Conservation (phyloP, 352 stramenopile species). For the Detonula confervacea region DNA sequence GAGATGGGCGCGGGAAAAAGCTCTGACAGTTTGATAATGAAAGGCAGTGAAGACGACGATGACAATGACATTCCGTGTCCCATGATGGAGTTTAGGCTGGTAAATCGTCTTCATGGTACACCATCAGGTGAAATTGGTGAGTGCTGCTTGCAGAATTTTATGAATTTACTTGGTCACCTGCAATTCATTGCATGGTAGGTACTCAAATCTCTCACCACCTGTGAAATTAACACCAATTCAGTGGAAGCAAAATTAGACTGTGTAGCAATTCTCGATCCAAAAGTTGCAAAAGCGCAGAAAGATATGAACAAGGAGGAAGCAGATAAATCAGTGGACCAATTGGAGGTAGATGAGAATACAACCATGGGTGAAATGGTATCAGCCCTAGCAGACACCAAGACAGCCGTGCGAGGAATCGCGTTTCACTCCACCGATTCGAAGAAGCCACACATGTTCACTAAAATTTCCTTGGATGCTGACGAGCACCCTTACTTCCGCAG, state of each 20-base stretch:
- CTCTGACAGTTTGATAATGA: conserved; percentile 7
- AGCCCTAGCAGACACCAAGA: conserved; percentile 9
- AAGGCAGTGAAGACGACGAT: conserved; percentile 2
- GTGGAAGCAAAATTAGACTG: conserved; percentile 46
- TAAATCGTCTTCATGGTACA: conserved; percentile 61
- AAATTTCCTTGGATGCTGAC: conserved; percentile 64
- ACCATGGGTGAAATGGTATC: conserved; percentile 30
- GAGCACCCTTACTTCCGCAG: conserved; percentile 79
- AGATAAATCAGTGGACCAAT: background rate
- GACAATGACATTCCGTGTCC: conserved; percentile 60
- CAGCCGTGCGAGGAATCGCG: conserved; percentile 11
- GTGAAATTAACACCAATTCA: conserved; percentile 43
- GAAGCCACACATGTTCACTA: conserved; percentile 59
- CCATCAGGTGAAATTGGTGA: conserved; percentile 70
- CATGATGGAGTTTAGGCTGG: conserved; percentile 70
- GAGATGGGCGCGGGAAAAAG: conserved; percentile 13
- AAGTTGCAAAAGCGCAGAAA: background rate
- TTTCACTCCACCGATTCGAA: conserved; percentile 42
- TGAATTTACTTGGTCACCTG: too few species aligned
- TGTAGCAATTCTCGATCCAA: conserved; percentile 44
- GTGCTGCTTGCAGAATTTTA: too few species aligned
- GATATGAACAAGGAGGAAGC: background rate
- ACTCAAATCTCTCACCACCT: too few species aligned
- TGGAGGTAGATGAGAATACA: conserved; percentile 18
- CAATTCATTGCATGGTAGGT: too few species aligned